These are phyloP conservation scores for Closterium sp. DNA, from an alignment of 139 green algal species.

Conservation along the genomic window DNA sequence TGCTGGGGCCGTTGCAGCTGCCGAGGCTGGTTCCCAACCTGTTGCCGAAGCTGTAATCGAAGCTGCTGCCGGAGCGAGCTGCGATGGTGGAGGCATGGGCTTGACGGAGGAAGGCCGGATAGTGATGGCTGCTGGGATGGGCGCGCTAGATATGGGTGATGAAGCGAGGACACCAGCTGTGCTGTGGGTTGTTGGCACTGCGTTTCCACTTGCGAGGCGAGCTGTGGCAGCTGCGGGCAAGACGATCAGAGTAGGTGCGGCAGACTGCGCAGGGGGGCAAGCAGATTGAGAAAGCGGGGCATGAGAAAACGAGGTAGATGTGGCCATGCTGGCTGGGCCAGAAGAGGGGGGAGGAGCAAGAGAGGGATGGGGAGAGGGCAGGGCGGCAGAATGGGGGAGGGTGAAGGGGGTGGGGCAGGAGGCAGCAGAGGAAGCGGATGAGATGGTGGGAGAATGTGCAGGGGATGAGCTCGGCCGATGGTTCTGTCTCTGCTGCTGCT, in stretches of 20 bases:
- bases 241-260: too few relatives aligned
- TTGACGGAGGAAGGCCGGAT: background rate
- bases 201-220: too few relatives aligned
- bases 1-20: background rate
- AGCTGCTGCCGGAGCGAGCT: background rate
- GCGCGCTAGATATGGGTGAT: background rate
- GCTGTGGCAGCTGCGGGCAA: too few relatives aligned
- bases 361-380: background rate
- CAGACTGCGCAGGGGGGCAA: too few relatives aligned
- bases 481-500: background rate
- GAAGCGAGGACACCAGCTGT: background rate
- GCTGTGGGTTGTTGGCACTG: too few relatives aligned
- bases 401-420: background rate
- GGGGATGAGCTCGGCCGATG: background rate
- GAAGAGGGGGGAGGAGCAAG: too few relatives aligned
- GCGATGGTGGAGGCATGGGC: background rate
- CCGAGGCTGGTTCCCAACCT: background rate
- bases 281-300: too few relatives aligned
- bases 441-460: background rate
- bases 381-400: background rate
- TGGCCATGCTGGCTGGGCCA: too few relatives aligned
- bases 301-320: too few relatives aligned
- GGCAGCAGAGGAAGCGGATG: background rate
- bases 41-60: background rate
- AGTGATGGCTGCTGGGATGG: background rate